Evolutionary conservation across 2,329 filamentous ascomycete species (phyloP).

Genomic region (Endoconidiophora laricicola): DNA sequence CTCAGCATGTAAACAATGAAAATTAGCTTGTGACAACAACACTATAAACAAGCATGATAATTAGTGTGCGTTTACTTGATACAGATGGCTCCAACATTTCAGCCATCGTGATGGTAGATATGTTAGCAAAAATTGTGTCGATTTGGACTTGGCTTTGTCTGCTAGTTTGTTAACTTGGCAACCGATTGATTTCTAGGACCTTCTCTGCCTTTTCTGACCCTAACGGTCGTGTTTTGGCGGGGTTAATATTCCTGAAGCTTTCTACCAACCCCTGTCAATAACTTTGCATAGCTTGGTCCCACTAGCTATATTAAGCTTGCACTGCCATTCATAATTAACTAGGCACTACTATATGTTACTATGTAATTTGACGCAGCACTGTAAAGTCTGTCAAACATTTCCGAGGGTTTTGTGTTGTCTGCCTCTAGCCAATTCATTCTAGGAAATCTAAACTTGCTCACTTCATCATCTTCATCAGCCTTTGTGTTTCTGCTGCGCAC

Average conservation of each 20-base stretch:
- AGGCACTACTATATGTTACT: too few species aligned
- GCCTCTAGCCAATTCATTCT: not conserved
- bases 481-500: not conserved
- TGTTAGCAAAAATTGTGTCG: too few species aligned
- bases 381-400: conserved; percentile 2
- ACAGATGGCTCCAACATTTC: not conserved
- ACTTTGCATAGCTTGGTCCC: not conserved
- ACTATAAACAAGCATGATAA: not conserved
- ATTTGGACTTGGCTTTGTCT: too few species aligned
- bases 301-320: conserved; percentile 2
- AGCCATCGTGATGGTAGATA: too few species aligned
- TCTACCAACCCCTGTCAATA: conserved; percentile 5
- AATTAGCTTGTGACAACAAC: not conserved
- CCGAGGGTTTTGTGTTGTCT: conserved; percentile 5
- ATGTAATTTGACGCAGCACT: conserved; percentile 4
- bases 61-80: not conserved
- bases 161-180: too few species aligned
- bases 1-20: not conserved
- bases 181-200: too few species aligned
- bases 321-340: not conserved
- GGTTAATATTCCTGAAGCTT: not conserved
- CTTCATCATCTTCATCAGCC: not conserved
- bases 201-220: too few species aligned
- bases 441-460: not conserved
- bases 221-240: not conserved